Evolutionary conservation across 1,284 basidiomycete species (phyloP).

Genomic region (Trichosporon asahii): DNA sequence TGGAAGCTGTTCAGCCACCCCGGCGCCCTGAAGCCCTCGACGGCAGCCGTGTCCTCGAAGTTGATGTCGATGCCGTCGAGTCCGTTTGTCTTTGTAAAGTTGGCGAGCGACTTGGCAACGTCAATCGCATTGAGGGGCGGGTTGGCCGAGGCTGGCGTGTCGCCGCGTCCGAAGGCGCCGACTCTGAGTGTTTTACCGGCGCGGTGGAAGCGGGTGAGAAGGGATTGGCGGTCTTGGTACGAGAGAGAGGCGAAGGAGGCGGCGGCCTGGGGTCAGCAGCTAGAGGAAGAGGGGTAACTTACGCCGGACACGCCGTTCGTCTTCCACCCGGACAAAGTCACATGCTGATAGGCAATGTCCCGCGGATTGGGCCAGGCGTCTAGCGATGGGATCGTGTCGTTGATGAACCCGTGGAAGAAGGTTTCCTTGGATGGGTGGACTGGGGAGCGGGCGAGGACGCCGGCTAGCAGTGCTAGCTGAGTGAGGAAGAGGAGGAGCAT

Average conservation of each 20-base stretch:
- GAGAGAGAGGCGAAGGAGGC: not conserved
- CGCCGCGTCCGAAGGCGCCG: slow-evolving; percentile 41
- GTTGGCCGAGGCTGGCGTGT: slow-evolving; percentile 33
- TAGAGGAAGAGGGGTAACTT: not conserved
- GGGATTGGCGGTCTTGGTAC: not conserved
- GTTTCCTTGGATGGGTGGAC: not conserved
- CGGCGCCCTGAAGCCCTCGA: slow-evolving; percentile 11
- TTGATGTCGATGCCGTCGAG: slow-evolving; percentile 53
- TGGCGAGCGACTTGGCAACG: slow-evolving; percentile 32
- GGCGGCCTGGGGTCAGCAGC: slow-evolving; percentile 9
- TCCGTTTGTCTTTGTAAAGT: slow-evolving; percentile 40
- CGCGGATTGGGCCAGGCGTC: not conserved
- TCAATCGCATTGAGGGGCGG: slow-evolving; percentile 27
- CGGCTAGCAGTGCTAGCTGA: not conserved
- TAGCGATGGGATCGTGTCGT: not conserved
- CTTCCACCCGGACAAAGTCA: slow-evolving; percentile 7
- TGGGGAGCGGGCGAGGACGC: not conserved
- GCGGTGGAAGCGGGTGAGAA: slow-evolving; percentile 40
- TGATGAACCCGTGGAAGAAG: not conserved
- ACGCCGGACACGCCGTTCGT: not conserved
- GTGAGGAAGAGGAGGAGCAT: not conserved
- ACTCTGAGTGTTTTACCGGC: slow-evolving; percentile 47
- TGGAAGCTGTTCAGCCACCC: slow-evolving; percentile 36
- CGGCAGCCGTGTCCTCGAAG: slow-evolving; percentile 38
- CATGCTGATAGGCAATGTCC: not conserved